Base-by-base conservation (phyloP, 495 filamentous ascomycete species). In the Talaromyces liani region DNA sequence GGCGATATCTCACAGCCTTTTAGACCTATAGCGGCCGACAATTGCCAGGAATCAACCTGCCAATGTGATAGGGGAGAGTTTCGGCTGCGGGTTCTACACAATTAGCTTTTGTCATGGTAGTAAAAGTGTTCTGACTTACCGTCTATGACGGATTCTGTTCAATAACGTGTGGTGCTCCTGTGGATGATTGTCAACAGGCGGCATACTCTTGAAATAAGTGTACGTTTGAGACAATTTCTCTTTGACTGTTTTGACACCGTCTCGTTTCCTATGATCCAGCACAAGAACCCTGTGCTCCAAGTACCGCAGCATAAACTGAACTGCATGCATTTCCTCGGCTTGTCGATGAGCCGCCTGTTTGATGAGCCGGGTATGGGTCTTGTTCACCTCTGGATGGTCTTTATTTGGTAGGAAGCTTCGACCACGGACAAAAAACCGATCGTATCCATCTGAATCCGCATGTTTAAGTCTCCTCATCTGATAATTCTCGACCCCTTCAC, bases 1-100 rank as follows among this genome's bases (percentile, higher is more conserved):
- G 65, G 68, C 0, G 74, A 71, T 36, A 75, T 71, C 14, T 67
- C 69, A 27, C 69, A 76, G 16, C 69, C 70, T 39, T 66, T 68
- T 49, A 68, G 63, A 10, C 62, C 47, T 29, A 68, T 66, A 9
- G 24, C n/a, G 18, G 41, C 20, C 39, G 25, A 54, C 51, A 62
- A 6, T 14, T 53, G 24, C 60, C 60, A 62, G n/a, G n/a, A 33
- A 2, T 62, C 60, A 54, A 62, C 60, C 29, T 62, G 41, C 45
- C 22, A 49, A 34, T 62, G 6, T n/a, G 24, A 20, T 1, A 31
- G 14, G 29, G 27, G 25, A 1, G 34, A 14, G 22, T 24, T n/a
- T 60, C 58, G 2, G 22, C 53, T 56, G 53, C 53, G 53, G 8
- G n/a, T 34, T 20, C 56, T 58, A 41, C 36, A 41, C 2, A 41